Base-by-base conservation (phyloP, 2,329 filamentous ascomycete genomes). In the Colletotrichum phormii region DNA sequence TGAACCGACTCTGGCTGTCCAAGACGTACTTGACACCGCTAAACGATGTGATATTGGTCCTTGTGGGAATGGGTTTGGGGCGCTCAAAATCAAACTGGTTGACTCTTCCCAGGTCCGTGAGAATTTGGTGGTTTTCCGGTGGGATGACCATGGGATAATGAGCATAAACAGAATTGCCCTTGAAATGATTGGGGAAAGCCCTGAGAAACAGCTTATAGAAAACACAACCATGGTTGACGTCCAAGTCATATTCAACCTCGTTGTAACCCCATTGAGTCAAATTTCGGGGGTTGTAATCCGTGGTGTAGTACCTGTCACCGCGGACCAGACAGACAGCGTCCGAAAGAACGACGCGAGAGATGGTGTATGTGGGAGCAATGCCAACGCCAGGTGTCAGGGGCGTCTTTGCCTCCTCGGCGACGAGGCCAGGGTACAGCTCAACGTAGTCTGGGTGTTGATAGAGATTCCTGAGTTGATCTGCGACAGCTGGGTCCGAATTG, bases 231-330 rank as follows among this genome's bases (percentile, higher is more conserved):
- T 97, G 92, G 81, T 97, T 93, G 75, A 96, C 83, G 71, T 88
- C 90, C 26, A 91, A 83, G 76, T 97, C 93, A 68, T 92, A 94
- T 24, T 93, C 87, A 4, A 89, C 92, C 79, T 95, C 92, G 67
- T 90, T 90, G 84, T 90, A 96, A 24, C 94, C 94, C 94, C 94
- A 97, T 82, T 94, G 95, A 1, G 94, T 97, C 59, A 97, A 82
- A 76, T 91, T 90, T 9, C 90, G 89, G 0, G 94, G 89, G 76
- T 92, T 90, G 80, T 93, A 95, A 80, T 96, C 94, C n/a, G 82
- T 86, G 0, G 93, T 95, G 84, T 95, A 95, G 83, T 94, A 92
- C 24, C 94, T 86, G 78, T 97, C 94, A 42, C 93, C 93, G 29
- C 94, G 89, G 7, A 95, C 93, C 5, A 96, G 87, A n/a, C 91